Conservation (phyloP, 176 grass and related monocot genomes). For the Cymbopogon citratus region DNA sequence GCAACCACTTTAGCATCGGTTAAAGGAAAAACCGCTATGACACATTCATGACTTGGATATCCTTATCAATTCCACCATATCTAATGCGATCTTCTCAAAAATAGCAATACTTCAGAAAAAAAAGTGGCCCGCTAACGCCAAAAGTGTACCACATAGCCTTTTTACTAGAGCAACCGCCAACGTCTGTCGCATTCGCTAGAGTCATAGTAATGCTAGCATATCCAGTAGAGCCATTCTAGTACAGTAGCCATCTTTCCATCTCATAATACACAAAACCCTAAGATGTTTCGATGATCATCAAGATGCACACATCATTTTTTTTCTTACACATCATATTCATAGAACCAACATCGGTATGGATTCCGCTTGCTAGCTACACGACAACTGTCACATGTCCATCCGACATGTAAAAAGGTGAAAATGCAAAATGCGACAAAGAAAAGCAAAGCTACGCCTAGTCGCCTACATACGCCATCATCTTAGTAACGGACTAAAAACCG, state of each 20-base stretch:
- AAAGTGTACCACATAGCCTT: background rate
- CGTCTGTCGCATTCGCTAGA: too few relatives aligned
- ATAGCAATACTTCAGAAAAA: background rate
- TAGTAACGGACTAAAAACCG: background rate
- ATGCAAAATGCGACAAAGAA: background rate
- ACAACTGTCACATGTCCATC: too few relatives aligned
- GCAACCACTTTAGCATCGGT: background rate
- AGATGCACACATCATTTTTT: too few relatives aligned
- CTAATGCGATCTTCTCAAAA: background rate
- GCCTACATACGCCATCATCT: background rate
- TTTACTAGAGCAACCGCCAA: background rate
- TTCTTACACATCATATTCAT: too few relatives aligned
- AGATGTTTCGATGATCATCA: too few relatives aligned
- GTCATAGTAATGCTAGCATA: background rate
- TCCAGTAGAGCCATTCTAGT: background rate
- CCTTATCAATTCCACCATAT: background rate
- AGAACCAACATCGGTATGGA: too few relatives aligned
- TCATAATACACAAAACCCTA: background rate
- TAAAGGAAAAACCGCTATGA: background rate
- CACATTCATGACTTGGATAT: background rate
- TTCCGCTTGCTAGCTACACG: background rate
- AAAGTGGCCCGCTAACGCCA: background rate
- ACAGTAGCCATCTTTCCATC: background rate
- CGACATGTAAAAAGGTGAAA: background rate
- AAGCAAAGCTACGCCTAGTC: background rate